Percentiles rank a stretch among this genome's conserved stretches.
Conservation (phyloP, 805 yeast species). For the Ogataea siamensis region DNA sequence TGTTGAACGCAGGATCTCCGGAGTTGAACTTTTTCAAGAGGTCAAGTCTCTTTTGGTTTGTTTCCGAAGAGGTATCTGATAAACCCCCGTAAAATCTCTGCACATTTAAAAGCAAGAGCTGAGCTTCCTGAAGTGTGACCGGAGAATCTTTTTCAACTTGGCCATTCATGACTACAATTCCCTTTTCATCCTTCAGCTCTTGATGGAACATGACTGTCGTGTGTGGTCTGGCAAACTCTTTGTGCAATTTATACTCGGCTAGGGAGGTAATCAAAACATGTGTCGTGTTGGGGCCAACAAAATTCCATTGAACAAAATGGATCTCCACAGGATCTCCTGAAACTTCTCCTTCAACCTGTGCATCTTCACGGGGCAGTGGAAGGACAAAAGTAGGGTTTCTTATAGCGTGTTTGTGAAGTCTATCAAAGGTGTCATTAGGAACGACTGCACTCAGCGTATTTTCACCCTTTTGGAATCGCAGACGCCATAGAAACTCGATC, state of each 20-base stretch:
- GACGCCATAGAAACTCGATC: constrained; percentile 83
- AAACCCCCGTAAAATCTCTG: constrained; percentile 83
- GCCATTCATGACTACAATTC: constrained; percentile 81
- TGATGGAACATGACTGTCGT: constrained; percentile 86
- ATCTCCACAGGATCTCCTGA: constrained; percentile 55
- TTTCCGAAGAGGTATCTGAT: constrained; percentile 41
- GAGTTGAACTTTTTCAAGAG: constrained; percentile 66
- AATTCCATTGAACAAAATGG: constrained; percentile 92
- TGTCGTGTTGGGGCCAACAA: constrained; percentile 77
- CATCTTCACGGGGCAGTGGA: constrained; percentile 72
- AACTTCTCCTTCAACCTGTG: constrained; percentile 35
- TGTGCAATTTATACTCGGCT: constrained; percentile 87
- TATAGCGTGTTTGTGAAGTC: constrained; percentile 62
- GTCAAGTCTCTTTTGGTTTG: constrained; percentile 46
- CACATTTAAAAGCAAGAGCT: constrained; percentile 66
- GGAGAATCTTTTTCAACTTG: constrained; percentile 69
- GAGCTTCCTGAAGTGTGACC: constrained; percentile 72
- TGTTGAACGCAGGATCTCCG: constrained; percentile 64
- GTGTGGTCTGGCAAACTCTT: constrained; percentile 92
- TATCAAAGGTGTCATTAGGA: constrained; percentile 55
- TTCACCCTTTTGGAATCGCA: constrained; percentile 67
- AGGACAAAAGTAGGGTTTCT: constrained; percentile 81
- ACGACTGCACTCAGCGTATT: constrained; percentile 65
- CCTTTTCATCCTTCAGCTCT: constrained; percentile 61
- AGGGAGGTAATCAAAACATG: constrained; percentile 90